Conservation (phyloP, 1,139 yeast species). For the Hanseniaspora uvarum region DNA sequence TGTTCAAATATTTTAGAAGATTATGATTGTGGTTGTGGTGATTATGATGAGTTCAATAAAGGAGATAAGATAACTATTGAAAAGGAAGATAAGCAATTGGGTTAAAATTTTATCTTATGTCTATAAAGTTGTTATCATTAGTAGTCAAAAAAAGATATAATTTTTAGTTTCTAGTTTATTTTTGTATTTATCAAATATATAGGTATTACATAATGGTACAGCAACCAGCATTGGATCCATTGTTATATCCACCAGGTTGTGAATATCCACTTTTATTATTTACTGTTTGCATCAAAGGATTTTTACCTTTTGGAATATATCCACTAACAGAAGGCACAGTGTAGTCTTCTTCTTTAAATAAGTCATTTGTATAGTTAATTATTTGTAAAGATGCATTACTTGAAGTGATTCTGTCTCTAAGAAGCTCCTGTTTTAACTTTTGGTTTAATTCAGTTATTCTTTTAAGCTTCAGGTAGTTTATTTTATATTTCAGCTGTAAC, state of each 20-base stretch:
- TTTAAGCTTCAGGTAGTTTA: conserved; percentile 44
- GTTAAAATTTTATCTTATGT: conserved; percentile 16
- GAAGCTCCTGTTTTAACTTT: conserved; percentile 44
- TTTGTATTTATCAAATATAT: neutral
- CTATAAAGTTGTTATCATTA: too few species aligned
- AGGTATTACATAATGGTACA: conserved; percentile 36
- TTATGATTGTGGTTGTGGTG: conserved; percentile 94
- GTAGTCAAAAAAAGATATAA: too few species aligned
- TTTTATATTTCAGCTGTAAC: conserved; percentile 26
- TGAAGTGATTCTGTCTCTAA: conserved; percentile 54
- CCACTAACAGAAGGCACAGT: conserved; percentile 46
- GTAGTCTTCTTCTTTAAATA: conserved; percentile 40
- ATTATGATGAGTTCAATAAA: conserved; percentile 19
- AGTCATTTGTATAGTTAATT: conserved; percentile 35
- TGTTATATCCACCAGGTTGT: neutral
- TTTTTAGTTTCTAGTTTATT: too few species aligned
- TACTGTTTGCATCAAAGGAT: conserved; percentile 36
- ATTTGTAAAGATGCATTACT: conserved; percentile 51
- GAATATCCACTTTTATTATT: conserved; percentile 22
- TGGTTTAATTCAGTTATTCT: conserved; percentile 53
- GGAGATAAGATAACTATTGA: conserved; percentile 21
- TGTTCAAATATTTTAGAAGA: conserved; percentile 76
- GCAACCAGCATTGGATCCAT: conserved; percentile 32
- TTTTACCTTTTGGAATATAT: conserved; percentile 39
- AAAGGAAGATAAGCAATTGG: conserved; percentile 30